phyloP scores from a whole-genome alignment of 306 rosid species.

The Cicer yamashitae region DNA sequence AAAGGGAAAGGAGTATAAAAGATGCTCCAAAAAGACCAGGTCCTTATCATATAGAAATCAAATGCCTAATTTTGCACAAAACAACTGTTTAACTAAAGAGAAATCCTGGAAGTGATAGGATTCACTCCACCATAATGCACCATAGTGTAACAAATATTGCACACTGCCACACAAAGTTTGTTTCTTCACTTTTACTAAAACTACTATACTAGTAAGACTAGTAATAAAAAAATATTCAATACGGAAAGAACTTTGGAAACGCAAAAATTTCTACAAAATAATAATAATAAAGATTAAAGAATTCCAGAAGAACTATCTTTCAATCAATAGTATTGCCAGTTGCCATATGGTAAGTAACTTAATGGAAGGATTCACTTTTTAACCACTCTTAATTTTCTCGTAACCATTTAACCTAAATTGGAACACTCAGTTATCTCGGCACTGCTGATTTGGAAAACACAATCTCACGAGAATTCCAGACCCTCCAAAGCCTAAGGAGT shows the following conservation, averaged over 20 bases:
- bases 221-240: not conserved
- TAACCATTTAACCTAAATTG: conserved; percentile 1
- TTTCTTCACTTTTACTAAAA: not conserved
- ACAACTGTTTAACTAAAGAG: not conserved
- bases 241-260: not conserved
- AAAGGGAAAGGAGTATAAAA: not conserved
- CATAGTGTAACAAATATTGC: not conserved
- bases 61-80: conserved; percentile 2
- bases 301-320: conserved; percentile 27
- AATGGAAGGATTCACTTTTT: conserved; percentile 22
- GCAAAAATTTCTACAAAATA: not conserved
- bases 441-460: not conserved
- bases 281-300: not conserved
- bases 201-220: not conserved
- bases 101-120: not conserved
- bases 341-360: conserved; percentile 5
- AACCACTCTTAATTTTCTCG: conserved; percentile 2
- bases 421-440: conserved; percentile 5
- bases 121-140: not conserved
- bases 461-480: conserved; percentile 20
- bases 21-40: not conserved
- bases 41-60: not conserved
- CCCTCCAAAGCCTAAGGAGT: conserved; percentile 26
- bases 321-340: conserved; percentile 27
- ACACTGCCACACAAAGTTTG: not conserved